phyloP scores from a whole-genome alignment of 345 rosid species.

The Fremontodendron californicum region DNA sequence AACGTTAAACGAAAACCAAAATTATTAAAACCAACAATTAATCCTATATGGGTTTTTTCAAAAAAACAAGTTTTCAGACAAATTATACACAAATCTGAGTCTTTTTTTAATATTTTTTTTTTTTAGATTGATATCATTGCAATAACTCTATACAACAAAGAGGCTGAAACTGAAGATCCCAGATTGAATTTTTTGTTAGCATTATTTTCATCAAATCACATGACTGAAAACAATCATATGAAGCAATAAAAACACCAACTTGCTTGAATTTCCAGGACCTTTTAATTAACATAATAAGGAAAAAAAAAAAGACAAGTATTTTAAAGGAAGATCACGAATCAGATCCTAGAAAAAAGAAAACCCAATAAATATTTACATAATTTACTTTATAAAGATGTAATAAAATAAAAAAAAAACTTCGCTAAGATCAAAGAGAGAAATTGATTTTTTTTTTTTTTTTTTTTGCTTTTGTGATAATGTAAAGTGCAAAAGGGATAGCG shows the following conservation, averaged over 20 bases:
- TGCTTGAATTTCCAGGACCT: constrained; percentile 23
- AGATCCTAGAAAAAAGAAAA: constrained; percentile 4
- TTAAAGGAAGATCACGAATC: background rate
- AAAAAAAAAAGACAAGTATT: background rate
- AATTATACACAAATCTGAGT: background rate
- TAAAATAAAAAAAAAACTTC: background rate
- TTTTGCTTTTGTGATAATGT: background rate
- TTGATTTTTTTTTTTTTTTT: background rate
- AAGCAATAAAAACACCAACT: background rate
- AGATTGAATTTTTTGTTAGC: background rate
- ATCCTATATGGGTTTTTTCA: background rate
- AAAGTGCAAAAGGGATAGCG: background rate
- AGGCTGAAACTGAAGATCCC: constrained; percentile 3
- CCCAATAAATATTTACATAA: background rate
- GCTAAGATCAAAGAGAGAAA: background rate
- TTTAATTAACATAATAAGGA: constrained; percentile 12
- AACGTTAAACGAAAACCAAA: background rate
- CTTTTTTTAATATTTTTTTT: background rate
- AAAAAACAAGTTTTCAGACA: background rate
- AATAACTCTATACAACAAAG: background rate
- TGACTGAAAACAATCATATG: background rate
- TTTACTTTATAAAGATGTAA: background rate
- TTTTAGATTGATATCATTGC: background rate
- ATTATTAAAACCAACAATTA: background rate
- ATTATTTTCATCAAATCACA: background rate